These are phyloP conservation scores for Sphaerulina populicola DNA, from an alignment of 2,329 filamentous ascomycete genomes.

Conservation along the genomic window DNA sequence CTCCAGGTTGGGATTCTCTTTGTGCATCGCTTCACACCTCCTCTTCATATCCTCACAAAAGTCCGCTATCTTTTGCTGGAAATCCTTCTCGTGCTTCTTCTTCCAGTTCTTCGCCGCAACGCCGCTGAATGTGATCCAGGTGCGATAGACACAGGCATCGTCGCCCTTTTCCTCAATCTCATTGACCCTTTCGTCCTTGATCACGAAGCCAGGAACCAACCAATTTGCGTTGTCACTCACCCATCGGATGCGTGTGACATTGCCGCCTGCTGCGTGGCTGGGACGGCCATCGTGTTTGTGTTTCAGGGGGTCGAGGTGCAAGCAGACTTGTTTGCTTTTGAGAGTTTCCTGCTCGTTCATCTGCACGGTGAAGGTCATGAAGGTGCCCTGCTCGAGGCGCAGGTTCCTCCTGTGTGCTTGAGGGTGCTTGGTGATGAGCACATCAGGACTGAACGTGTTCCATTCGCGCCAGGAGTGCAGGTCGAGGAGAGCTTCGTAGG, in stretches of 20 bases:
- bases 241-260: slow-evolving; percentile 30
- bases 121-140: slow-evolving; percentile 42
- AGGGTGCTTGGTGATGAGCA: slow-evolving; percentile 40
- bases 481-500: slow-evolving; percentile 40
- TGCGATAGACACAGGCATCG: slow-evolving; percentile 32
- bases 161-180: slow-evolving; percentile 38
- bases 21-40: slow-evolving; percentile 7
- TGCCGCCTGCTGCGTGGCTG: slow-evolving; percentile 11
- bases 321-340: slow-evolving; percentile 32
- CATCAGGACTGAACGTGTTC: slow-evolving; percentile 42
- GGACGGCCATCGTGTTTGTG: slow-evolving; percentile 18
- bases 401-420: slow-evolving; percentile 16
- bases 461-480: slow-evolving; percentile 41
- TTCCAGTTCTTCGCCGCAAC: slow-evolving; percentile 36
- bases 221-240: slow-evolving; percentile 27
- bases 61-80: slow-evolving; percentile 24
- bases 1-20: slow-evolving; percentile 5
- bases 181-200: slow-evolving; percentile 42
- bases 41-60: slow-evolving; percentile 12
- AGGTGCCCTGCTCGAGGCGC: slow-evolving; percentile 35
- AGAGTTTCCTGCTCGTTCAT: slow-evolving; percentile 15
- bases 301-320: slow-evolving; percentile 30
- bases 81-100: slow-evolving; percentile 36
- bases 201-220: slow-evolving; percentile 29
- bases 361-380: slow-evolving; percentile 37